A percentile compares a stretch with the other conserved stretches of the same genome.
Evolutionary conservation across 148 eudicot genomes (phyloP).

Genomic region (Heliamphora exappendiculata): DNA sequence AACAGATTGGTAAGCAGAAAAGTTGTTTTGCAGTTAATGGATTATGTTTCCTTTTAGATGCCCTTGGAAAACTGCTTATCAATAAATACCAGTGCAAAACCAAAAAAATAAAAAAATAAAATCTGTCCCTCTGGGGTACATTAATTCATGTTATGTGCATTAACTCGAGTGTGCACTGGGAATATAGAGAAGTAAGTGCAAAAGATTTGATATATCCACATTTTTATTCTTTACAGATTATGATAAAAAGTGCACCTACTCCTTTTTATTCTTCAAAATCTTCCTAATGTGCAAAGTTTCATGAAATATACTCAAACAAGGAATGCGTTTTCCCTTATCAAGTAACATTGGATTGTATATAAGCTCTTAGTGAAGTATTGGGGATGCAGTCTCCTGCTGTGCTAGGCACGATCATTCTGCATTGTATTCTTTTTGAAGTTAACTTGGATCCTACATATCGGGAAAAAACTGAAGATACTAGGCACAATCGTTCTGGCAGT

Average conservation of each 20-base stretch:
- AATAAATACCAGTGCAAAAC: too few species aligned
- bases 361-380: background rate
- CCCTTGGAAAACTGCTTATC: background rate
- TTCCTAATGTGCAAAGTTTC: background rate
- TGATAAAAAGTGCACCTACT: background rate
- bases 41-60: background rate
- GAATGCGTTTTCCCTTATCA: background rate
- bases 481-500: too few species aligned
- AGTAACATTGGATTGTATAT: background rate
- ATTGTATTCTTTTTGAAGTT: too few species aligned
- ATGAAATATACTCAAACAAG: background rate
- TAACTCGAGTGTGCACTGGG: background rate
- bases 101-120: too few species aligned
- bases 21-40: background rate
- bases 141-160: background rate
- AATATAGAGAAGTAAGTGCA: too few species aligned
- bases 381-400: background rate
- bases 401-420: too few species aligned
- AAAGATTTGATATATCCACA: background rate
- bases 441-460: too few species aligned
- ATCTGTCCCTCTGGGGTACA: background rate
- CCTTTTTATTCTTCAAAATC: background rate
- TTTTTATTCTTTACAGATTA: background rate
- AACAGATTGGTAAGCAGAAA: constrained; percentile 72
- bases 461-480: too few species aligned